These are phyloP conservation scores for Tagetes erecta DNA, from an alignment of 129 eudicot species.

Conservation along the genomic window DNA sequence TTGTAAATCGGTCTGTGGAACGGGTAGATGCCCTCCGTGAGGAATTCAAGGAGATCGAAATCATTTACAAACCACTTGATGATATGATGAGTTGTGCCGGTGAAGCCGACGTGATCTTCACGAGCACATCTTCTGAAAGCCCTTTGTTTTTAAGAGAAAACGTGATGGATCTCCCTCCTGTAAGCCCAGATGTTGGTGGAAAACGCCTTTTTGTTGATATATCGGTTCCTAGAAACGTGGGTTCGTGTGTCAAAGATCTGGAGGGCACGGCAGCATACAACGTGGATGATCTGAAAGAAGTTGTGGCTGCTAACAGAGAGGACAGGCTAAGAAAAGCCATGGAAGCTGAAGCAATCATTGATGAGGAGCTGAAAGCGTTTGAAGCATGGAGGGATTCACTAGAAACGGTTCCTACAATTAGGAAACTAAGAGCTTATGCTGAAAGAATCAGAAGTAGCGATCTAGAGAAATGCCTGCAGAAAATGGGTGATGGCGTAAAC, in stretches of 20 bases:
- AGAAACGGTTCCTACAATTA: slow-evolving; percentile 91
- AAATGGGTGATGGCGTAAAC: slow-evolving; percentile 63
- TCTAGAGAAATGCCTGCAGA: slow-evolving; percentile 76
- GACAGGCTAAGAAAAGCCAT: slow-evolving; percentile 75
- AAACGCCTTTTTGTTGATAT: slow-evolving; percentile 77
- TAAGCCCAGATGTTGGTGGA: slow-evolving; percentile 54
- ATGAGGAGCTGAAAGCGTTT: slow-evolving; percentile 60
- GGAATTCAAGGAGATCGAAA: slow-evolving; percentile 65
- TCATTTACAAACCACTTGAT: slow-evolving; percentile 60
- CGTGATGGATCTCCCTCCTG: slow-evolving; percentile 66
- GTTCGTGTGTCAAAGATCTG: slow-evolving; percentile 70
- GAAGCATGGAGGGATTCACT: slow-evolving; percentile 90
- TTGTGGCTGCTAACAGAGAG: slow-evolving; percentile 88
- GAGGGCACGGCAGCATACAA: slow-evolving; percentile 67
- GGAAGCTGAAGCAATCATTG: slow-evolving; percentile 73
- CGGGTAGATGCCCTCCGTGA: slow-evolving; percentile 68
- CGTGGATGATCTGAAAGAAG: slow-evolving; percentile 90
- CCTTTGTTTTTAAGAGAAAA: slow-evolving; percentile 60
- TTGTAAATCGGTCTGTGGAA: slow-evolving; percentile 61
- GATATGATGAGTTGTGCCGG: slow-evolving; percentile 68
- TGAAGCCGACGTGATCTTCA: slow-evolving; percentile 86
- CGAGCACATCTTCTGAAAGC: slow-evolving; percentile 87
- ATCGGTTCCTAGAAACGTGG: slow-evolving; percentile 90
- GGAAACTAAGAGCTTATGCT: slow-evolving; percentile 82
- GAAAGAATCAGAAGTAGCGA: slow-evolving; percentile 74